Percentiles rank a stretch among this genome's conserved stretches.
Conservation (phyloP, 148 eudicot species). For the Chenopodium quinoa region DNA sequence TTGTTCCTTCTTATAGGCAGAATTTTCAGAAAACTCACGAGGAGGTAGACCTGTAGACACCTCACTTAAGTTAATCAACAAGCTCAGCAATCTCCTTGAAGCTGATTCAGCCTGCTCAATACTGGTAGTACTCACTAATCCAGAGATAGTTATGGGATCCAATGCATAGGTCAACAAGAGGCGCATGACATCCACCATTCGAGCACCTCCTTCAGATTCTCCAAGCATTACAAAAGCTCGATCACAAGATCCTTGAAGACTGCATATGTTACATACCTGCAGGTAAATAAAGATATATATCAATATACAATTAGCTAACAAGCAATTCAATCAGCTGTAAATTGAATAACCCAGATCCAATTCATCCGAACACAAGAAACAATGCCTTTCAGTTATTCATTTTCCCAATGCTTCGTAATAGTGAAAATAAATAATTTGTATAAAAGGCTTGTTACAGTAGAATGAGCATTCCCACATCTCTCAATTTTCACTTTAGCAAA, state of each 20-base stretch:
- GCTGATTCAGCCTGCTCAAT: slow-evolving; percentile 53
- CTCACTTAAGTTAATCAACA: slow-evolving; percentile 60
- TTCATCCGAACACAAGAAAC: background rate
- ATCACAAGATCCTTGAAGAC: slow-evolving; percentile 80
- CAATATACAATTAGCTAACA: background rate
- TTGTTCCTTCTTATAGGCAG: slow-evolving; percentile 31
- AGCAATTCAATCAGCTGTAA: background rate
- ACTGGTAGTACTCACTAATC: slow-evolving; percentile 39
- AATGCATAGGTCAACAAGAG: slow-evolving; percentile 68
- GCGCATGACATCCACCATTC: slow-evolving; percentile 88
- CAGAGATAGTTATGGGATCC: slow-evolving; percentile 54
- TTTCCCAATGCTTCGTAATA: no score
- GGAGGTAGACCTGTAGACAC: slow-evolving; percentile 37
- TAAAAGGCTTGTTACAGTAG: no score
- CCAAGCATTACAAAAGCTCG: slow-evolving; percentile 63
- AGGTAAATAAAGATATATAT: slow-evolving; percentile 9
- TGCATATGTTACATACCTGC: slow-evolving; percentile 80
- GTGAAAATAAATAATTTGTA: no score
- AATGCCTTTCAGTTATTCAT: background rate
- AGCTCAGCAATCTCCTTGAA: slow-evolving; percentile 64
- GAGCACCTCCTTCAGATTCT: slow-evolving; percentile 60
- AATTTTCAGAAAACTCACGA: slow-evolving; percentile 33
- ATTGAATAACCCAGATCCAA: slow-evolving; percentile 2
- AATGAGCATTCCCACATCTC: no score
- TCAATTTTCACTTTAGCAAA: background rate